Evolutionary conservation across 176 grass and related monocot species (phyloP), one percentile per base, ranked within the genome.

Genomic region (Triticum turgidum): DNA sequence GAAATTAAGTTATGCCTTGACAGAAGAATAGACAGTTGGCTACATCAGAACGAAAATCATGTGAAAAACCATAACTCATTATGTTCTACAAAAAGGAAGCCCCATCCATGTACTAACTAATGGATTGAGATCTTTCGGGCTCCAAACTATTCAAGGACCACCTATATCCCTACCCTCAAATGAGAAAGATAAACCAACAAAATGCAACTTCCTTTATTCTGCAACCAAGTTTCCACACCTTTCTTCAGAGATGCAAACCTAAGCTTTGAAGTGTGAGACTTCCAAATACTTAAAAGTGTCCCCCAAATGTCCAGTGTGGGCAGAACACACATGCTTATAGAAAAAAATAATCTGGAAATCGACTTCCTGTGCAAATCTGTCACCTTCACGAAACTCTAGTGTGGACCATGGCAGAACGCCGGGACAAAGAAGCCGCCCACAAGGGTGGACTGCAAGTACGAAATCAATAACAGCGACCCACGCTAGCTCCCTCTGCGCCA

Each of bases 81-180:
- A 20, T 59, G 7, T 59, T 8, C 54, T 8, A 78, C 17, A 83
- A 82, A 86, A 25, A 24, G 44, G 56, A 83, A 20, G 47, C 4
- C 24, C 20, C 51, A 76, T 14, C 2, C 29, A 39, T 18, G 7
- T 32, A 51, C 58, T 44, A 80, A 89, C 58, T 72, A 34, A 84
- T 30, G 7, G 59, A 45, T 56, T 14, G 44, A 74, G 54, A 62
- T 21, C 22, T 63, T 72, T 83, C 15, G 1, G 37, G 24, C 15
- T 30, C 4, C 68, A 62, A 63, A 74, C 18, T 79, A 35, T 64
- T 22, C 73, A 32, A 78, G 80, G 79, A 83, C 65, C 52, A 83
- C 61, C 17, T 14, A 73, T 35, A 73, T 35, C 33, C 25, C 42
- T 20, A 32, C 11, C 68, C 32, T 45, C 33, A 44, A 82, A 38